Conservation (phyloP, 2,329 filamentous ascomycete species). For the Phialocephala subalpina region DNA sequence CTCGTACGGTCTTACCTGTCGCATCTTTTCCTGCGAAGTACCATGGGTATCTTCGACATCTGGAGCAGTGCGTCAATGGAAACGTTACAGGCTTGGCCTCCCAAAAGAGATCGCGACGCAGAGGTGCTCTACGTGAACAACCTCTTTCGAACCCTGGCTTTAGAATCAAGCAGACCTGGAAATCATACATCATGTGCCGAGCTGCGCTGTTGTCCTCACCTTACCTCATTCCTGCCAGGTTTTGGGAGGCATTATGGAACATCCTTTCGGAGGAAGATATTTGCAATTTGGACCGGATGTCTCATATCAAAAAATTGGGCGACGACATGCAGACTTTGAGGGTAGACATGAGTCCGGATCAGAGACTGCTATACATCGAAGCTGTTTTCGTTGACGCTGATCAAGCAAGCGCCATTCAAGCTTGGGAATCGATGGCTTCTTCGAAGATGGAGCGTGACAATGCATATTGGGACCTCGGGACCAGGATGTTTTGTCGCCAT, state of each 20-base stretch:
- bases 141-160: not conserved
- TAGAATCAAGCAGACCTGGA: constrained; percentile 50
- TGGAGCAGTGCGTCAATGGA: not conserved
- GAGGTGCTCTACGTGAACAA: not conserved
- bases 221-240: constrained; percentile 65
- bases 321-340: constrained; percentile 71
- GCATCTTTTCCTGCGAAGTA: not conserved
- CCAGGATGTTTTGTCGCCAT: constrained; percentile 66
- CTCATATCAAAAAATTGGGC: constrained; percentile 67
- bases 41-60: not conserved
- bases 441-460: not conserved
- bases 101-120: not conserved
- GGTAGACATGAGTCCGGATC: constrained; percentile 59
- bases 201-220: constrained; percentile 47
- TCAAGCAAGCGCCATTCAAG: constrained; percentile 47
- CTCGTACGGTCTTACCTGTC: not conserved
- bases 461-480: constrained; percentile 70
- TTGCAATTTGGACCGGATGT: constrained; percentile 62
- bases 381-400: constrained; percentile 71
- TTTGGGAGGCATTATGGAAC: constrained; percentile 74
- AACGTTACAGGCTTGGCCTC: not conserved
- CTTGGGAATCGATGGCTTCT: constrained; percentile 39
- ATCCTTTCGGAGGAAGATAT: constrained; percentile 56
- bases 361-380: constrained; percentile 73
- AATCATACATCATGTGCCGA: constrained; percentile 58